A percentile compares a stretch with the other conserved stretches of the same genome.
phyloP scores from a whole-genome alignment of 2,329 filamentous ascomycete genomes.

The Verticillium nonalfalfae region DNA sequence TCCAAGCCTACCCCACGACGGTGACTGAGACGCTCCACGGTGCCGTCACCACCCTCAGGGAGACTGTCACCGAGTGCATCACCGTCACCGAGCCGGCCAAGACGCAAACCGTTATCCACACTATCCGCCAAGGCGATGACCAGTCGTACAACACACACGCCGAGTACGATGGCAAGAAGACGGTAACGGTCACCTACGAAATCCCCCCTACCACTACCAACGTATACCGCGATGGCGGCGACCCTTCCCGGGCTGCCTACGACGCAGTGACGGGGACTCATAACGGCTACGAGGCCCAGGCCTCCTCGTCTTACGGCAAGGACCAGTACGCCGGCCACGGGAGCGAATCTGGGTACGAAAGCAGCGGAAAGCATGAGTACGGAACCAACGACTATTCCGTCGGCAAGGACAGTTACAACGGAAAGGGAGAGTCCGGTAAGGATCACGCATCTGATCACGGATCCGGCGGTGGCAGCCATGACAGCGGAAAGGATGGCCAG shows the following conservation, averaged over 20 bases:
- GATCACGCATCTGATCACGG: background rate
- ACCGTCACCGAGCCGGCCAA: slow-evolving; percentile 15
- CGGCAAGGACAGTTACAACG: background rate
- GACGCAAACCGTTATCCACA: slow-evolving; percentile 14
- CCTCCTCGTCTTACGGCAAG: background rate
- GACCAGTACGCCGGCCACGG: slow-evolving; percentile 4
- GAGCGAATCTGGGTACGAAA: background rate
- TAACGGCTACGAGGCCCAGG: background rate
- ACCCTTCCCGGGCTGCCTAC: background rate
- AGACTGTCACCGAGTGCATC: slow-evolving; percentile 19
- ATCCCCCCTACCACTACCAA: background rate
- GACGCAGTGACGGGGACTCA: background rate
- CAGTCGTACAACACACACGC: background rate
- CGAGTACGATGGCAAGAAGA: slow-evolving; percentile 3
- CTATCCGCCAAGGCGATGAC: slow-evolving; percentile 12
- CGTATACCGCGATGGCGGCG: background rate
- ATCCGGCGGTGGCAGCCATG: background rate
- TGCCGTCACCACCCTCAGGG: slow-evolving; percentile 10
- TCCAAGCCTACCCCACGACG: slow-evolving; percentile 6
- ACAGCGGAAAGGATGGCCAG: slow-evolving; percentile 9
- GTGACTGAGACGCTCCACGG: background rate
- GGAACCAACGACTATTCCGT: background rate
- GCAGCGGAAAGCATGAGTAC: background rate
- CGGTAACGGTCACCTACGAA: slow-evolving; percentile 8
- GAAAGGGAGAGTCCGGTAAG: background rate